Evolutionary conservation across 1,284 basidiomycete species (phyloP).

Genomic region (Spongispora temasekensis): DNA sequence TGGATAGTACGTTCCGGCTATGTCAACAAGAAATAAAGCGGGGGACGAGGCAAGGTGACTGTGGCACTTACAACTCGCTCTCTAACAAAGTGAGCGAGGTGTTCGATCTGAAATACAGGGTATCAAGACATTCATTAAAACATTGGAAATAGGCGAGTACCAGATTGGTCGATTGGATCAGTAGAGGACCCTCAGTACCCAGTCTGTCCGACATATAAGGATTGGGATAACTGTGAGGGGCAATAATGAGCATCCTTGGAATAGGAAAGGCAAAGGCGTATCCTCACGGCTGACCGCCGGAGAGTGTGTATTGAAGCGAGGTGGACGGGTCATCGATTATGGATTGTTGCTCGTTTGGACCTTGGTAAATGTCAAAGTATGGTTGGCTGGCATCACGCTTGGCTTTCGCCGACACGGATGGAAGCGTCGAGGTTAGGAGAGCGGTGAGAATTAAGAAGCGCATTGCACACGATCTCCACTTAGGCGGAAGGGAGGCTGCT

Average conservation of each 20-base stretch:
- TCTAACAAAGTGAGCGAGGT: slow-evolving; percentile 57
- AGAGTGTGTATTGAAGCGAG: slow-evolving; percentile 20
- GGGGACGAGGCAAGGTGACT: too few species aligned
- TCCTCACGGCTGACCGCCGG: slow-evolving; percentile 19
- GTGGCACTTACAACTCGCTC: slow-evolving; percentile 42
- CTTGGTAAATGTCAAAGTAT: slow-evolving; percentile 23
- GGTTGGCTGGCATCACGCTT: slow-evolving; percentile 15
- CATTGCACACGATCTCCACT: slow-evolving; percentile 11
- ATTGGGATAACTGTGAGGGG: slow-evolving; percentile 19
- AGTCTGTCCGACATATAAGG: slow-evolving; percentile 20
- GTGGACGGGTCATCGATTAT: slow-evolving; percentile 21
- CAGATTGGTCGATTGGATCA: slow-evolving; percentile 20
- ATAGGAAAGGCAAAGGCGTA: not conserved
- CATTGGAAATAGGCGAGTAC: slow-evolving; percentile 2
- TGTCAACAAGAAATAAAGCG: not conserved
- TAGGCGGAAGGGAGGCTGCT: slow-evolving; percentile 2
- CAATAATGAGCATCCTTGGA: not conserved
- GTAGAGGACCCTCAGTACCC: slow-evolving; percentile 18
- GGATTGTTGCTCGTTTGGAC: slow-evolving; percentile 15
- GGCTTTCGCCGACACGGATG: slow-evolving; percentile 9
- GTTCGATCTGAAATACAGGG: slow-evolving; percentile 36
- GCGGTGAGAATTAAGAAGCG: slow-evolving; percentile 4
- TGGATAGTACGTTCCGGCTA: slow-evolving; percentile 43
- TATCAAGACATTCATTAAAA: not conserved
- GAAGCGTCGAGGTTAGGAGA: slow-evolving; percentile 12